Conservation (phyloP, 345 rosid genomes). For the Citrus maxima region DNA sequence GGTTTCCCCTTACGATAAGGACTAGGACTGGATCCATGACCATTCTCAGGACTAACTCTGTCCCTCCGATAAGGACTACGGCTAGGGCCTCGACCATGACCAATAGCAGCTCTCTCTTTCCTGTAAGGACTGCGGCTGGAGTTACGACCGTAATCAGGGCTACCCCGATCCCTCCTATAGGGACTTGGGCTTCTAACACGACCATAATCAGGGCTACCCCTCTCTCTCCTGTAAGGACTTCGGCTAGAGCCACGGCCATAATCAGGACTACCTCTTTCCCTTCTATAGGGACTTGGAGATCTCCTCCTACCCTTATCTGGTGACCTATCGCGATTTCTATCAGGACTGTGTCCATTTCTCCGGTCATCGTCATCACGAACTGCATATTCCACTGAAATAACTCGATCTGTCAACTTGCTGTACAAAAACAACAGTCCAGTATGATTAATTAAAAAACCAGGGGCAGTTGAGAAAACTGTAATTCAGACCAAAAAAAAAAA, state of each 20-base stretch:
- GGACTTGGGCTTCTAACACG: slow-evolving; percentile 56
- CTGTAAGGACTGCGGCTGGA: slow-evolving; percentile 41
- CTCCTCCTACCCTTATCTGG: slow-evolving; percentile 70
- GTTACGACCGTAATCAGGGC: slow-evolving; percentile 56
- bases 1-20: slow-evolving; percentile 45
- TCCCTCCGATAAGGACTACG: slow-evolving; percentile 61
- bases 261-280: slow-evolving; percentile 91
- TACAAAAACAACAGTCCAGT: slow-evolving; percentile 6
- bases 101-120: slow-evolving; percentile 37
- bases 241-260: slow-evolving; percentile 83
- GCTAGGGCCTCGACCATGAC: slow-evolving; percentile 42
- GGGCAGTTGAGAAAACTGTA: not conserved
- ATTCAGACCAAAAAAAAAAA: not conserved
- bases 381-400: slow-evolving; percentile 94
- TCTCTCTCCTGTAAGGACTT: slow-evolving; percentile 48
- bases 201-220: slow-evolving; percentile 84
- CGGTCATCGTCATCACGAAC: slow-evolving; percentile 84
- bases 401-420: slow-evolving; percentile 89
- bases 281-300: slow-evolving; percentile 78
- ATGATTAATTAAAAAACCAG: not conserved
- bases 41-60: slow-evolving; percentile 46
- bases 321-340: slow-evolving; percentile 67
- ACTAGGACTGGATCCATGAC: slow-evolving; percentile 45
- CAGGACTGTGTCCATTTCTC: slow-evolving; percentile 66
- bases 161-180: slow-evolving; percentile 50